These are phyloP conservation scores for Beta lomatogona DNA, from an alignment of 179 eudicot genomes.

Conservation along the genomic window DNA sequence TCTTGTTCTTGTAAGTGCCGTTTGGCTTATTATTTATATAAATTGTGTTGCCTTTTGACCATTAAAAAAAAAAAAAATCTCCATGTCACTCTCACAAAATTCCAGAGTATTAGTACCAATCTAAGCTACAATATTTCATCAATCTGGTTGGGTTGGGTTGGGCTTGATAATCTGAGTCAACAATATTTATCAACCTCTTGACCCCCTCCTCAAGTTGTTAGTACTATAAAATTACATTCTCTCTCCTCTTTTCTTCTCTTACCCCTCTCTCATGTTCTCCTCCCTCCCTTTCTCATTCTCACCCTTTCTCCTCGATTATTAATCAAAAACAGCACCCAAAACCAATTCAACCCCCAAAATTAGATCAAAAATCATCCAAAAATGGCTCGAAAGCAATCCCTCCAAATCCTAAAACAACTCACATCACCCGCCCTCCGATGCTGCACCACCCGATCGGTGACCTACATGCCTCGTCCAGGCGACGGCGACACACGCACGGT, in stretches of 20 bases:
- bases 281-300: background rate
- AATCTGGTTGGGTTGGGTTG: too few relatives aligned
- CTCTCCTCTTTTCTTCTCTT: background rate
- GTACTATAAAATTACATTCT: background rate
- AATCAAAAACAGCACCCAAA: background rate
- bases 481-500: constrained; percentile 67
- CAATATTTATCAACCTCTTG: too few relatives aligned
- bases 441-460: constrained; percentile 52
- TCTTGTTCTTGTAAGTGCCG: too few relatives aligned
- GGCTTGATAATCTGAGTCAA: too few relatives aligned
- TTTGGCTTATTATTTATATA: too few relatives aligned
- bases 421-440: background rate
- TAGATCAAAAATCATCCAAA: background rate
- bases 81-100: too few relatives aligned
- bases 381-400: constrained; percentile 44
- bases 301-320: background rate
- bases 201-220: too few relatives aligned
- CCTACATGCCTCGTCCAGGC: constrained; percentile 95
- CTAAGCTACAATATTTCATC: too few relatives aligned
- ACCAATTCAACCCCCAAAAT: background rate
- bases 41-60: too few relatives aligned
- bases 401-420: constrained; percentile 40
- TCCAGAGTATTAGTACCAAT: too few relatives aligned
- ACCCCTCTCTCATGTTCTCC: background rate
- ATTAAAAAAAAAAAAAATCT: too few relatives aligned